Percentiles rank a stretch among this genome's conserved stretches.
Conservation (phyloP, 2,329 filamentous ascomycete species). For the Beauveria pseudobassiana region DNA sequence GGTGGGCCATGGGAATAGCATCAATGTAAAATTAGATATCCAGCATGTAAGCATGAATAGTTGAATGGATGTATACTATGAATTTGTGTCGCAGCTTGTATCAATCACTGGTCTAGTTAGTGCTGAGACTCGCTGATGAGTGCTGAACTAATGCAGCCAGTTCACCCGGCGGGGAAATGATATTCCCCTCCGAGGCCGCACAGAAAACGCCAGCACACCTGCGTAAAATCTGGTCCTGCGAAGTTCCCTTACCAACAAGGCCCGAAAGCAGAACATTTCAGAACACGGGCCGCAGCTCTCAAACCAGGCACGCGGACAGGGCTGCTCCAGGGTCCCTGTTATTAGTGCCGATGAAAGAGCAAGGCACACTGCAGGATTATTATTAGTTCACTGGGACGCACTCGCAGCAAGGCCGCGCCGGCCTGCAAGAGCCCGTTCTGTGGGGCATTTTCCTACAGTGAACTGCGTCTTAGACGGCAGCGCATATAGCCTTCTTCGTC, state of each 20-base stretch:
- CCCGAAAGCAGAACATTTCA: constrained; percentile 8
- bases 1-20: neutral
- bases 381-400: neutral
- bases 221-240: constrained; percentile 11
- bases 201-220: neutral
- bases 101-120: neutral
- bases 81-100: neutral
- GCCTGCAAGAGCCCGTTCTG: neutral
- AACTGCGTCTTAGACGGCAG: neutral
- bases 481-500: neutral
- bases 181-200: neutral
- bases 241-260: constrained; percentile 5
- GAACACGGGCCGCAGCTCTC: constrained; percentile 9
- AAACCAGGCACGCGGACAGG: constrained; percentile 2
- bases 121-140: neutral
- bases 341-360: neutral
- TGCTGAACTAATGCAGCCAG: too few species aligned
- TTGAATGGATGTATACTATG: constrained; percentile 5
- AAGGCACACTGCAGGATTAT: neutral
- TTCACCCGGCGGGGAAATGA: neutral
- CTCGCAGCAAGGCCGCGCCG: neutral
- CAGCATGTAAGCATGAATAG: neutral
- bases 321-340: neutral
- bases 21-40: constrained; percentile 8
- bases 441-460: neutral